Conservation (phyloP, 139 green algal species). For the Chlamydomonas schloesseri region DNA sequence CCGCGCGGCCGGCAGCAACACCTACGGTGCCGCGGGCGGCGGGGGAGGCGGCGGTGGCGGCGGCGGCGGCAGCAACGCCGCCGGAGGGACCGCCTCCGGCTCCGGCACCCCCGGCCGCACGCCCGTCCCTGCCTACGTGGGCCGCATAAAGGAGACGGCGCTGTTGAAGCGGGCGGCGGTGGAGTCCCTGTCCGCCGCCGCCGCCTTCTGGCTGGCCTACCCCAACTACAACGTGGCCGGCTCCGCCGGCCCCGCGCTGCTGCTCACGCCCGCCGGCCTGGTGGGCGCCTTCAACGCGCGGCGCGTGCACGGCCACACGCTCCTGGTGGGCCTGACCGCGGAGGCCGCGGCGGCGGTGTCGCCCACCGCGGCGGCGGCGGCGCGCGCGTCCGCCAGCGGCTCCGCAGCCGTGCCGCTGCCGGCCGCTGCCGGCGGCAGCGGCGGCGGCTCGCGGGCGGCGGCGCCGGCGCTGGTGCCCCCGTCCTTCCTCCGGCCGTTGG, state of each 20-base stretch:
- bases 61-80: no score
- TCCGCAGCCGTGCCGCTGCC: not conserved
- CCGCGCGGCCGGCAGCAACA: not conserved
- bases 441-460: no score
- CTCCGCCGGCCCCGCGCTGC: not conserved
- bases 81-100: not conserved
- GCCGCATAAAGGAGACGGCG: constrained; percentile 5
- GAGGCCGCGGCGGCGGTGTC: not conserved
- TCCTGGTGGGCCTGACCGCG: constrained; percentile 10
- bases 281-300: not conserved
- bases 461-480: not conserved
- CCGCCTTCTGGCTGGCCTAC: constrained; percentile 12
- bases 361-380: not conserved
- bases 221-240: constrained; percentile 4
- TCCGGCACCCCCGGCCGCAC: not conserved
- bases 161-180: not conserved
- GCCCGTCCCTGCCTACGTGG: not conserved
- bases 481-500: constrained; percentile 25
- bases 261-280: constrained; percentile 1
- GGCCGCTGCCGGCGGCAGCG: no score
- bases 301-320: constrained; percentile 17
- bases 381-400: not conserved
- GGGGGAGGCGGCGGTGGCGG: no score
- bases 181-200: not conserved
- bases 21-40: not conserved